Base-by-base conservation (phyloP, 202 grass and related monocot species). In the Saccharum hybrid region DNA sequence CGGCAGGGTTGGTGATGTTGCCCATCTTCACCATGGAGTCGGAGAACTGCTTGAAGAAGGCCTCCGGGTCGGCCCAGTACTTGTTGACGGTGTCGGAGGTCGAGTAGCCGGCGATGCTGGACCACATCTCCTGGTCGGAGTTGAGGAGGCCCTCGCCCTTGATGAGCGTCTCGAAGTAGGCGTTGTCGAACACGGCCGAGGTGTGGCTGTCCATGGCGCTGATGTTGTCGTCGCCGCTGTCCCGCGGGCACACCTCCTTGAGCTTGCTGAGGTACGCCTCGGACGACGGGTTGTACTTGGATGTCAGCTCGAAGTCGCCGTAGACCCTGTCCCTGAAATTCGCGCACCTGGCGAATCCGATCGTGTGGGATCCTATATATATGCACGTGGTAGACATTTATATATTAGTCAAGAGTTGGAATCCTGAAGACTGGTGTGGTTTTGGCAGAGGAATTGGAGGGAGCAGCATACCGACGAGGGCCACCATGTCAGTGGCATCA, bases 91-190 rank as follows among this genome's bases (percentile, higher is more conserved):
- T 86, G 66, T 92, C 89, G 15, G 91, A 77, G 2, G 96, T 98
- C 0, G 92, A 72, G 60, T 93, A 88, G 40, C 89, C 91, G 5
- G 87, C 46, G 7, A 96, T 22, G 65, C 91, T 87, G 2, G 96
- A 98, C 86, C 90, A 98, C 93, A 98, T 96, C 93, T 96, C 93
- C 93, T 98, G 96, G 78, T 98, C 96, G 1, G 96, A 98, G 83
- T 93, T 95, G 37, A 98, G 88, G 26, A 98, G 88, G 22, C 93
- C 96, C 45, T 93, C 86, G 8, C 96, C 93, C 41, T 92, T 81
- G 78, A 95, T 69, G 39, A 95, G 87, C 1, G 84, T 77, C 71
- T 90, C 96, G 18, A 81, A 96, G 75, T 88, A 95, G 43, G 96
- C 96, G 18, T 98, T 98, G 83, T 98, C 96, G 38, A 98, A 98